Base-by-base conservation (phyloP, 352 stramenopile genomes). In the Phytopythium sindhum region DNA sequence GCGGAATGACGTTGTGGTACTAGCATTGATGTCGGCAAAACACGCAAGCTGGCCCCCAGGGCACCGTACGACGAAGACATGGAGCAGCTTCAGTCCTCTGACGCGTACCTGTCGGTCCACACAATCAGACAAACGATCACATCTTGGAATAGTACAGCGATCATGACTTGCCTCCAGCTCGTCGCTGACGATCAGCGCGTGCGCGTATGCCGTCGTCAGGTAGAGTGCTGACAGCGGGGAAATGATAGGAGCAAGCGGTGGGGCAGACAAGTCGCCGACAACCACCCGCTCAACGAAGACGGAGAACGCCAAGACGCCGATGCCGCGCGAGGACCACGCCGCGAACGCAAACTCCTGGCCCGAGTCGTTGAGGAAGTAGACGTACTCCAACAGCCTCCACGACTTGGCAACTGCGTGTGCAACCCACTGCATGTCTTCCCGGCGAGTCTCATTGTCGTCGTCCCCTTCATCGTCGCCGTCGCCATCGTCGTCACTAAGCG, bases 311-410 rank as follows among this genome's bases (percentile, higher is more conserved):
- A 93, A 70, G 5, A 70, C 60, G 4, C 64, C 67, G 23, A 91
- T 74, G 11, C 82, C 82, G 3, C 70, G 60, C 17, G 68, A 60
- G 3, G 82, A 88, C 84, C 84, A 93, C 26, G 82, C 68, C 7
- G 79, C 62, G 63, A 91, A 91, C 12, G 64, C 57, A 37, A 86
- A 78, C 53, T 89, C 81, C 14, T 90, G 83, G 0, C 71, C 69
- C 10, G 57, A 72, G 6, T 70, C 68, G 31, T 67, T 72, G 12
- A 89, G 24, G 28, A 91, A 91, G 53, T 90, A 89, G 41, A 69
- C 61, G 56, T 75, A 88, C 1, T 56, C 64, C 5, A 41, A 50
- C 33, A 89, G 63, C 0, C 76, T 69, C 60, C 68, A 86, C 21
- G 42, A 31, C 6, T 63, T 41, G 2, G 70, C 59, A 10, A 81